A percentile compares a stretch with the other conserved stretches of the same genome.
These are phyloP conservation scores for Teunomyces gatunensis DNA, from an alignment of 805 yeast genomes.

Conservation along the genomic window DNA sequence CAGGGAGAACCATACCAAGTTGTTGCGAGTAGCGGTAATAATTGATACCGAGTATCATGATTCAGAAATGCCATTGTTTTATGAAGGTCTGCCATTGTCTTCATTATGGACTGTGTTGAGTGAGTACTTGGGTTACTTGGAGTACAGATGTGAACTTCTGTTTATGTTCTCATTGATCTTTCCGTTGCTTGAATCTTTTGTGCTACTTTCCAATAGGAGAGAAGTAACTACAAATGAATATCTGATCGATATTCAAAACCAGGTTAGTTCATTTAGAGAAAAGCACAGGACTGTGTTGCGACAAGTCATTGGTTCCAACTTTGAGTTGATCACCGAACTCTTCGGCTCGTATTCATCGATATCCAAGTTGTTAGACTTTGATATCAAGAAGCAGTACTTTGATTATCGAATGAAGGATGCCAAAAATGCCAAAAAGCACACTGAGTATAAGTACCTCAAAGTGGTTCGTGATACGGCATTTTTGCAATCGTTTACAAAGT, in stretches of 20 bases:
- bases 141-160: slow-evolving; percentile 49
- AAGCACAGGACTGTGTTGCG: slow-evolving; percentile 84
- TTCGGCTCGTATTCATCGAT: slow-evolving; percentile 86
- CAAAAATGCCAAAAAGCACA: slow-evolving; percentile 48
- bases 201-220: slow-evolving; percentile 92
- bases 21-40: slow-evolving; percentile 81
- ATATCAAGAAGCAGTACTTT: slow-evolving; percentile 85
- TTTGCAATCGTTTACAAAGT: slow-evolving; percentile 79
- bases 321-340: slow-evolving; percentile 93
- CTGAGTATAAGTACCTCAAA: slow-evolving; percentile 53
- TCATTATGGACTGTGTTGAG: slow-evolving; percentile 83
- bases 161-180: slow-evolving; percentile 72
- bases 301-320: slow-evolving; percentile 86
- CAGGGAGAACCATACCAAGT: slow-evolving; percentile 81
- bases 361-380: slow-evolving; percentile 88
- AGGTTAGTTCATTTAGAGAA: slow-evolving; percentile 75
- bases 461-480: slow-evolving; percentile 89
- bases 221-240: slow-evolving; percentile 55
- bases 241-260: slow-evolving; percentile 56
- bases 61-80: slow-evolving; percentile 54
- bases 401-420: slow-evolving; percentile 38
- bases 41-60: slow-evolving; percentile 73
- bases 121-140: slow-evolving; percentile 63
- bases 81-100: slow-evolving; percentile 67
- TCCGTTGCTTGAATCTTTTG: slow-evolving; percentile 85